A percentile compares a stretch with the other conserved stretches of the same genome.
phyloP scores from a whole-genome alignment of 805 yeast species.

The Candida manassasensis region DNA sequence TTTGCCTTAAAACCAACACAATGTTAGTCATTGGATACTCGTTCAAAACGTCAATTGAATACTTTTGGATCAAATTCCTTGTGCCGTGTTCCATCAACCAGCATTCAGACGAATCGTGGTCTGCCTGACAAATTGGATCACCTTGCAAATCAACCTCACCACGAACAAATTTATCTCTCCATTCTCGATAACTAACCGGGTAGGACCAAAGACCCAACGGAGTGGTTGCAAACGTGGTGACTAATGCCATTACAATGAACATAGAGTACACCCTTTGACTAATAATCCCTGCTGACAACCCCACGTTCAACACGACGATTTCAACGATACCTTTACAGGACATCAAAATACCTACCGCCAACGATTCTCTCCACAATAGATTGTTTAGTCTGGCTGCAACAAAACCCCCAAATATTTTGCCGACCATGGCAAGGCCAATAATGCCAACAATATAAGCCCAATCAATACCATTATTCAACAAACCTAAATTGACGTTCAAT shows the following conservation, averaged over 20 bases:
- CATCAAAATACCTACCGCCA: conserved; percentile 77
- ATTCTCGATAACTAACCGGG: conserved; percentile 57
- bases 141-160: conserved; percentile 27
- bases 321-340: conserved; percentile 88
- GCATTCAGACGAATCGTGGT: conserved; percentile 6
- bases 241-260: conserved; percentile 80
- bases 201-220: conserved; percentile 62
- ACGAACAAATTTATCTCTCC: conserved; percentile 31
- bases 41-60: conserved; percentile 13
- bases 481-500: conserved; percentile 61
- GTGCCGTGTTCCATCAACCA: background rate
- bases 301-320: conserved; percentile 71
- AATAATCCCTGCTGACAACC: conserved; percentile 67
- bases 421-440: conserved; percentile 60
- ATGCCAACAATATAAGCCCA: conserved; percentile 77
- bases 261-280: conserved; percentile 64
- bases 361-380: conserved; percentile 66
- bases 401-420: conserved; percentile 65
- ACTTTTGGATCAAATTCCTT: background rate
- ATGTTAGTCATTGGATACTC: conserved; percentile 21
- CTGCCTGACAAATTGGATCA: conserved; percentile 9
- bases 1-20: conserved; percentile 23
- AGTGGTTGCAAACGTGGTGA: conserved; percentile 74
- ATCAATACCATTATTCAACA: conserved; percentile 58
- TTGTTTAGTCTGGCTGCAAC: conserved; percentile 60